Conservation (phyloP, 2,329 filamentous ascomycete genomes). For the Sarocladium oryzae region DNA sequence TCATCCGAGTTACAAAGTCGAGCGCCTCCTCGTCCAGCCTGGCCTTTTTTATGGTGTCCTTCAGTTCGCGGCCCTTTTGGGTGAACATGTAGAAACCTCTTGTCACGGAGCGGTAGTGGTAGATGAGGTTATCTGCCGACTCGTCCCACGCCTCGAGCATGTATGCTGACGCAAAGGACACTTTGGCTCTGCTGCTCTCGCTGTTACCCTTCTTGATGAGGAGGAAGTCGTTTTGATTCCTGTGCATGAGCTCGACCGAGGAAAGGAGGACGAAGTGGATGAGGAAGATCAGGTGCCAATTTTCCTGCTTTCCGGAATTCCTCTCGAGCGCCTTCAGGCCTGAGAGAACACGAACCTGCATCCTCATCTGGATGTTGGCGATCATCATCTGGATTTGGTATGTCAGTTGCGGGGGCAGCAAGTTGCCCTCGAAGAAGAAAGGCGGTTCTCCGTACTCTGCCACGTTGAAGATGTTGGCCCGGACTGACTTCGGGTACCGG, state of each 20-base stretch:
- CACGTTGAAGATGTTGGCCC: neutral
- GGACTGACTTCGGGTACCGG: neutral
- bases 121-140: neutral
- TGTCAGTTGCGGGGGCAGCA: neutral
- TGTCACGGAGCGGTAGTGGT: neutral
- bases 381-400: constrained; percentile 3
- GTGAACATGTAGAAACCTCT: neutral
- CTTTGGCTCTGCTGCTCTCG: neutral
- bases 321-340: neutral
- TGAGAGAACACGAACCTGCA: neutral
- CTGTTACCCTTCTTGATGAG: neutral
- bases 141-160: constrained; percentile 1
- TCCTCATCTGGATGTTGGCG: neutral
- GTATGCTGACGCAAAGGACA: neutral
- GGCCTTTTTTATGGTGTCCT: neutral
- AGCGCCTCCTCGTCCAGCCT: neutral
- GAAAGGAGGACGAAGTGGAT: neutral
- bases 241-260: neutral
- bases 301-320: neutral
- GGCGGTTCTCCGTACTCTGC: neutral
- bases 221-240: neutral
- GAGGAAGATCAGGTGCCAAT: constrained; percentile 1
- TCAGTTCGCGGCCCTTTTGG: neutral
- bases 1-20: neutral
- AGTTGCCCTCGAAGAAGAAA: constrained; percentile 1